Evolutionary conservation across 2,329 filamentous ascomycete genomes (phyloP), one percentile per base, ranked within the genome.

Genomic region (Paracorniculantispora psalliotae): DNA sequence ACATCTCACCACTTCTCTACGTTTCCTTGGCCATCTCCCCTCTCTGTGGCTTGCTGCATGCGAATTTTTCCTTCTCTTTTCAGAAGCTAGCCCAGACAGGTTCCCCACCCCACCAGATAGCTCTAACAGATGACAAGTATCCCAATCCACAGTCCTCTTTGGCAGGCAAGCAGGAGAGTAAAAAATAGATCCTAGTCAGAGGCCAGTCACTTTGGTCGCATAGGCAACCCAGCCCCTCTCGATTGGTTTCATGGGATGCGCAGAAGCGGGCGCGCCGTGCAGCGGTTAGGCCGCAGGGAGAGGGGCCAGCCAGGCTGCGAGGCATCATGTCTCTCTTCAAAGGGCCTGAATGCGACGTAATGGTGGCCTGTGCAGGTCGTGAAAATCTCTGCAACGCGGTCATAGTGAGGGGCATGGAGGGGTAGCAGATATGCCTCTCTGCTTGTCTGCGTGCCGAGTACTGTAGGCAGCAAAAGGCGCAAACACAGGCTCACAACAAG

Each of bases 371-470:
- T 57, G 55, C 55, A 19, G n/a, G 35, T 9, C 3, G 33, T 19
- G 37, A 54, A 56, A 57, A 57, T 43, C 37, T 51, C 25, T 51
- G 55, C 47, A 19, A 50, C 17, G 28, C 37, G 1, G 13, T 33
- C 8, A 50, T n/a, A n/a, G 37, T n/a, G 55, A 57, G 55, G 55
- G 55, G 55, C 55, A 43, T 57, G 55, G 46, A 57, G 55, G 55
- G 55, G 55, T 44, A 57, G 25, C n/a, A n/a, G n/a, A n/a, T n/a
- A n/a, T n/a, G n/a, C n/a, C n/a, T n/a, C n/a, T n/a, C n/a, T n/a
- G n/a, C n/a, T n/a, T n/a, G n/a, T n/a, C n/a, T n/a, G n/a, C n/a
- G n/a, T n/a, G n/a, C n/a, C n/a, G n/a, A n/a, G n/a, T n/a, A 17
- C 21, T 25, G 28, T 15, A 54, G 25, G 10, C 26, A 48, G 41